These are phyloP conservation scores for Eleusine coracana DNA, from an alignment of 176 grass and related monocot genomes.

Conservation along the genomic window DNA sequence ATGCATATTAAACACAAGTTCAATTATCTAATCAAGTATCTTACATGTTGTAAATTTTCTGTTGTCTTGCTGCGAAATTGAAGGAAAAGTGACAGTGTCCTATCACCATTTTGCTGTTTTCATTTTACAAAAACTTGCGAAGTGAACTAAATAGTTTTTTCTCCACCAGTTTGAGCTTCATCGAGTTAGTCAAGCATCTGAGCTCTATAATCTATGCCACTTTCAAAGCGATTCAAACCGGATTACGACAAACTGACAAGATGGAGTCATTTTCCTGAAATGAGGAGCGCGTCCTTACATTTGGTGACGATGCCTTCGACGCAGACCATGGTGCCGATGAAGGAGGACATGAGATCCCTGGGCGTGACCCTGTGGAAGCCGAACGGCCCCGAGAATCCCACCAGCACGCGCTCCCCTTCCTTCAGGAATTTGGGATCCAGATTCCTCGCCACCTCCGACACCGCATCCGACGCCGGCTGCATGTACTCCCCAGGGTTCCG, in stretches of 20 bases:
- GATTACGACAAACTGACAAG: background rate
- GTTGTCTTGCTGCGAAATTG: background rate
- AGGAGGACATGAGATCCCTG: constrained; percentile 97
- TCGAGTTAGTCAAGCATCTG: background rate
- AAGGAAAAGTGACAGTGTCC: background rate
- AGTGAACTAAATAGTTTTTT: background rate
- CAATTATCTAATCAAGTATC: background rate
- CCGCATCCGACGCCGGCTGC: constrained; percentile 83
- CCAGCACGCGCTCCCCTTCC: constrained; percentile 81
- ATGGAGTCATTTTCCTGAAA: background rate
- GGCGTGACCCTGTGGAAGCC: constrained; percentile 96
- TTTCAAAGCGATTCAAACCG: background rate
- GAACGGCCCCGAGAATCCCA: constrained; percentile 89
- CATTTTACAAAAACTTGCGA: background rate
- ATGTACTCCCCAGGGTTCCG: constrained; percentile 83
- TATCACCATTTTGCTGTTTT: background rate
- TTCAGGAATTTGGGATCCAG: constrained; percentile 80
- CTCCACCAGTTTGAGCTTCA: background rate
- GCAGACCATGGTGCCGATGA: constrained; percentile 98
- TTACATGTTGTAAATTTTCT: background rate
- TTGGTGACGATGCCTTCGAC: constrained; percentile 98
- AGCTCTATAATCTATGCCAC: background rate
- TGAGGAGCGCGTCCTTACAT: constrained; percentile 49
- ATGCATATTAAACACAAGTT: background rate
- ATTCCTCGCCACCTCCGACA: constrained; percentile 79